phyloP scores from a whole-genome alignment of 2,329 filamentous ascomycete species.

The Ascochyta rabiei region DNA sequence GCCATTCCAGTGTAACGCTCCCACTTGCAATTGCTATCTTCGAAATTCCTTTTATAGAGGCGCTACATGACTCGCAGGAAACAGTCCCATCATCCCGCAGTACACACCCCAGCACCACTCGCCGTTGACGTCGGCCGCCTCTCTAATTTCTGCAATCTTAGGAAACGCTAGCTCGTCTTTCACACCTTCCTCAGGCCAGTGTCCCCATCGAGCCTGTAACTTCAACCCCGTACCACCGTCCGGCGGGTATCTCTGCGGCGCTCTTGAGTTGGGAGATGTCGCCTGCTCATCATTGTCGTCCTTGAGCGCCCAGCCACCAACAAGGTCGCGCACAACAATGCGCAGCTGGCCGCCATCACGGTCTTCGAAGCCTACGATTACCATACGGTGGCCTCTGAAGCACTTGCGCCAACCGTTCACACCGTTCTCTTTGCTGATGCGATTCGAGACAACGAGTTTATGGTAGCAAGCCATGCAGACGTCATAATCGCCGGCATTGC shows the following conservation, averaged over 20 bases:
- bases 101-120: slow-evolving; percentile 92
- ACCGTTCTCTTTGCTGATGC: slow-evolving; percentile 77
- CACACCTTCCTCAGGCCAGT: slow-evolving; percentile 70
- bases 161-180: slow-evolving; percentile 85
- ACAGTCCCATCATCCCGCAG: slow-evolving; percentile 78
- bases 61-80: slow-evolving; percentile 75
- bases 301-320: slow-evolving; percentile 75
- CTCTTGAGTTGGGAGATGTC: slow-evolving; percentile 12
- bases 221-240: slow-evolving; percentile 73
- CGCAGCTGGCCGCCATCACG: slow-evolving; percentile 70
- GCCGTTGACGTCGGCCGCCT: slow-evolving; percentile 85
- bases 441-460: slow-evolving; percentile 65
- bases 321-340: slow-evolving; percentile 71
- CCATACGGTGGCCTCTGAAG: slow-evolving; percentile 81
- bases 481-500: slow-evolving; percentile 83
- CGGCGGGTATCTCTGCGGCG: slow-evolving; percentile 64
- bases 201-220: slow-evolving; percentile 74
- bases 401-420: slow-evolving; percentile 84
- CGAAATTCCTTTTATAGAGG: too few relatives aligned
- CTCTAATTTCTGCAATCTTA: slow-evolving; percentile 78
- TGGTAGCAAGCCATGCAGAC: slow-evolving; percentile 81
- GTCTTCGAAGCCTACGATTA: slow-evolving; percentile 76
- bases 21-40: too few relatives aligned
- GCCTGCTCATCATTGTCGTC: slow-evolving; percentile 57
- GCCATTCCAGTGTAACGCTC: too few relatives aligned